Percentiles rank a stretch among this genome's conserved stretches.
Conservation (phyloP, 345 rosid genomes). For the Kernera saxatilis region DNA sequence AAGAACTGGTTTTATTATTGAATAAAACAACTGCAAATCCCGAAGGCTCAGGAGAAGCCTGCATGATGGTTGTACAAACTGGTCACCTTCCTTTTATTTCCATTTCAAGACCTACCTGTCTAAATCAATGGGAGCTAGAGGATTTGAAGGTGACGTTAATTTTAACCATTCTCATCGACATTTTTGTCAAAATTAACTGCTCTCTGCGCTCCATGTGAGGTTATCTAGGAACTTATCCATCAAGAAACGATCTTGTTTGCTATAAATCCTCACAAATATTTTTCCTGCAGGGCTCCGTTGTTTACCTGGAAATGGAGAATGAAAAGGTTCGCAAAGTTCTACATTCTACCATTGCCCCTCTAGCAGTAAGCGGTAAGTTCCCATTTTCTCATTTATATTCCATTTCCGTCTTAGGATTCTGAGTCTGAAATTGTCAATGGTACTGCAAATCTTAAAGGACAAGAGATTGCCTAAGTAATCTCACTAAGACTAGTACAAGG, state of each 20-base stretch:
- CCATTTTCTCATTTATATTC: neutral
- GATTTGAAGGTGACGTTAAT: conserved; percentile 53
- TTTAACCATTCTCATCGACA: neutral
- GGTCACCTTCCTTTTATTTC: conserved; percentile 59
- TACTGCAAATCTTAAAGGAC: neutral
- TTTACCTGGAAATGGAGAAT: conserved; percentile 51
- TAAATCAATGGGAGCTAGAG: conserved; percentile 46
- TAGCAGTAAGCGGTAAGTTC: conserved; percentile 79
- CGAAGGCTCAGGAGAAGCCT: conserved; percentile 70
- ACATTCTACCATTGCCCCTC: conserved; percentile 53
- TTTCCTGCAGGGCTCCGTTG: conserved; percentile 42
- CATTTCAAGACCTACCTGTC: conserved; percentile 41
- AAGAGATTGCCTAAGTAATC: neutral
- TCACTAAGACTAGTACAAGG: neutral
- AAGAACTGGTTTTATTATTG: conserved; percentile 59
- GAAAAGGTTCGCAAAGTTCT: conserved; percentile 68
- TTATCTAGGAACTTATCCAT: neutral
- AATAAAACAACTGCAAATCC: conserved; percentile 40
- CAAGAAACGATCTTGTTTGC: neutral
- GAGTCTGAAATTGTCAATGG: neutral
- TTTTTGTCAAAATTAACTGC: neutral
- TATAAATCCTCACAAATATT: neutral
- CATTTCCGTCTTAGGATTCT: neutral
- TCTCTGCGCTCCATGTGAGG: neutral
- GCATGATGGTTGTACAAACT: conserved; percentile 70